phyloP scores from a whole-genome alignment of 2,329 filamentous ascomycete genomes.

The Plenodomus lindquistii region DNA sequence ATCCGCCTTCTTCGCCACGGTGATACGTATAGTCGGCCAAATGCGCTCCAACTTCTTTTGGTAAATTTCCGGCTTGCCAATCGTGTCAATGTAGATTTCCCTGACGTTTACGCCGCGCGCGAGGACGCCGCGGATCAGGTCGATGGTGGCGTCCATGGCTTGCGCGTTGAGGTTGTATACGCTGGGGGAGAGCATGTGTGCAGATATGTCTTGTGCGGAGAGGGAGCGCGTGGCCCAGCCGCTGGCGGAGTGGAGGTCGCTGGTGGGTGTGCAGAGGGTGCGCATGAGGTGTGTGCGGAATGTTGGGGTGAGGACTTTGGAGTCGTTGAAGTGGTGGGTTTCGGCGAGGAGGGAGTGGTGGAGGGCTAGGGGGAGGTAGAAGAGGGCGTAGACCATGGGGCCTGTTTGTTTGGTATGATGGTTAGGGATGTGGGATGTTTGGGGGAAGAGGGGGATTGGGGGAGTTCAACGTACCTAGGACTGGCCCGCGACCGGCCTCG shows the following conservation, averaged over 20 bases:
- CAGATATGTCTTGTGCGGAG: conserved; percentile 80
- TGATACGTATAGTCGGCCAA: conserved; percentile 69
- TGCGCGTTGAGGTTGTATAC: conserved; percentile 93
- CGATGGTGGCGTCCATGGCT: conserved; percentile 88
- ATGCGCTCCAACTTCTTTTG: conserved; percentile 81
- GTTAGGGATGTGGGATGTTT: background rate
- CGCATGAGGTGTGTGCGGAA: conserved; percentile 75
- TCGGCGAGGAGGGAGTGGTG: conserved; percentile 74
- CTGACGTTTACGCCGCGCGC: conserved; percentile 77
- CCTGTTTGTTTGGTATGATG: conserved; percentile 49
- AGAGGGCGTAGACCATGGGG: conserved; percentile 69
- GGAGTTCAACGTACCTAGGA: conserved; percentile 69
- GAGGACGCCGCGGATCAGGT: conserved; percentile 77
- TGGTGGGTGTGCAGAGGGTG: conserved; percentile 68
- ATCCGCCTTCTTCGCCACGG: conserved; percentile 75
- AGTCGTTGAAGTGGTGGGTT: conserved; percentile 90
- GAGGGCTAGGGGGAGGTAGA: conserved; percentile 69
- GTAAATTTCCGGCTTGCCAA: conserved; percentile 80
- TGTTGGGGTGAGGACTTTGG: conserved; percentile 83
- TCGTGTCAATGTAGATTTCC: conserved; percentile 94
- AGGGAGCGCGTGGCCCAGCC: conserved; percentile 85
- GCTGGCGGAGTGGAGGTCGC: conserved; percentile 64
- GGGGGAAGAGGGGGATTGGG: background rate
- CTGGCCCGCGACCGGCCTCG: conserved; percentile 90
- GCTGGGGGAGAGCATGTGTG: conserved; percentile 71